Evolutionary conservation across 257 asterid genomes (phyloP).

Genomic region (Henckelia pumila): DNA sequence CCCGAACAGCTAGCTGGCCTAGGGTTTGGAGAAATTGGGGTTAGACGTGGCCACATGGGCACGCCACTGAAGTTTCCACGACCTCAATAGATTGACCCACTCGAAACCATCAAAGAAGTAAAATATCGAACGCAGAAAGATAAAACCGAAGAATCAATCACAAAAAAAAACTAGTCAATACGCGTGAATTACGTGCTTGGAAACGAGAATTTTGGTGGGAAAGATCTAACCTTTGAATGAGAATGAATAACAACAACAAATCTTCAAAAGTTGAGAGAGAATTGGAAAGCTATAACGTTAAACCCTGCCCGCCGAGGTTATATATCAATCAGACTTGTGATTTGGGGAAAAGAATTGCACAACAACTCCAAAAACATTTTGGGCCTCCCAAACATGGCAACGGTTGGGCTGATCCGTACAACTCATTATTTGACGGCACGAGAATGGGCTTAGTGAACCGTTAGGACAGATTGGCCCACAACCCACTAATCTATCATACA

Average conservation of each 20-base stretch:
- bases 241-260: not conserved
- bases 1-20: not conserved
- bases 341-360: no score
- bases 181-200: not conserved
- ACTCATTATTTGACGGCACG: no score
- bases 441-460: no score
- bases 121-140: not conserved
- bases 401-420: no score
- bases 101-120: not conserved
- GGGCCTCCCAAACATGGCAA: no score
- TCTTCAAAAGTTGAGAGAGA: not conserved
- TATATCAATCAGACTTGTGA: no score
- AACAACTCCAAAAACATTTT: no score
- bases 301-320: not conserved
- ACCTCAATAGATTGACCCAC: not conserved
- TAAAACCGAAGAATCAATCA: not conserved
- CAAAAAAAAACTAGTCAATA: not conserved
- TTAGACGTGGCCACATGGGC: not conserved
- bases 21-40: not conserved
- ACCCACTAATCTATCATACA: no score
- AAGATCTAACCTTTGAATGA: not conserved
- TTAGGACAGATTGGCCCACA: no score
- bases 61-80: not conserved
- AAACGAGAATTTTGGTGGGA: not conserved
- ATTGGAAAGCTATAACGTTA: not conserved